Conservation (phyloP, 805 yeast genomes). For the Candida hungchunana region DNA sequence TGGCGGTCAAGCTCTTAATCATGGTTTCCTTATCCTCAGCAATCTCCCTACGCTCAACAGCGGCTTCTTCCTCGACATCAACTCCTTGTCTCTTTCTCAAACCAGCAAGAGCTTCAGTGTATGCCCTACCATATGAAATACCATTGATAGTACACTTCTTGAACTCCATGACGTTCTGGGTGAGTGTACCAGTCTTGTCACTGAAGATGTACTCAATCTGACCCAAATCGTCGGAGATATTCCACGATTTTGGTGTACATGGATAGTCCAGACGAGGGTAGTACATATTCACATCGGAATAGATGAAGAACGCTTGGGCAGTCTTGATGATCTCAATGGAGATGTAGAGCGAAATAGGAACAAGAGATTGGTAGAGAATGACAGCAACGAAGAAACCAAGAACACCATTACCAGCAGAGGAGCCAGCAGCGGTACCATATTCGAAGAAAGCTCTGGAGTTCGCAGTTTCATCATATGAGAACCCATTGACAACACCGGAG, state of each 20-base stretch:
- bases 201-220: constrained; percentile 82
- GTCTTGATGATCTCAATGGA: constrained; percentile 81
- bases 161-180: constrained; percentile 84
- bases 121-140: constrained; percentile 68
- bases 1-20: constrained; percentile 41
- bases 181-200: constrained; percentile 81
- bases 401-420: constrained; percentile 64
- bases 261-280: constrained; percentile 69
- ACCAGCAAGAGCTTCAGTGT: constrained; percentile 81
- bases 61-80: constrained; percentile 61
- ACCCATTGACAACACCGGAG: constrained; percentile 68
- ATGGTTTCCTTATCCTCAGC: constrained; percentile 54
- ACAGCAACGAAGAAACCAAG: constrained; percentile 72
- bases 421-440: constrained; percentile 62
- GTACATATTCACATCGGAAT: constrained; percentile 70
- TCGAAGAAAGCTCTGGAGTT: constrained; percentile 64
- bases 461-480: constrained; percentile 44
- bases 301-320: constrained; percentile 76
- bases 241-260: constrained; percentile 83
- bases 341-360: constrained; percentile 78
- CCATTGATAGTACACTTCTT: constrained; percentile 78
- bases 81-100: constrained; percentile 73
- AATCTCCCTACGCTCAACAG: constrained; percentile 47
- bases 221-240: constrained; percentile 80
- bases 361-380: constrained; percentile 72